Evolutionary conservation across 352 stramenopile species (phyloP), one percentile per base, ranked within the genome.

Genomic region (Globisporangium lucens): DNA sequence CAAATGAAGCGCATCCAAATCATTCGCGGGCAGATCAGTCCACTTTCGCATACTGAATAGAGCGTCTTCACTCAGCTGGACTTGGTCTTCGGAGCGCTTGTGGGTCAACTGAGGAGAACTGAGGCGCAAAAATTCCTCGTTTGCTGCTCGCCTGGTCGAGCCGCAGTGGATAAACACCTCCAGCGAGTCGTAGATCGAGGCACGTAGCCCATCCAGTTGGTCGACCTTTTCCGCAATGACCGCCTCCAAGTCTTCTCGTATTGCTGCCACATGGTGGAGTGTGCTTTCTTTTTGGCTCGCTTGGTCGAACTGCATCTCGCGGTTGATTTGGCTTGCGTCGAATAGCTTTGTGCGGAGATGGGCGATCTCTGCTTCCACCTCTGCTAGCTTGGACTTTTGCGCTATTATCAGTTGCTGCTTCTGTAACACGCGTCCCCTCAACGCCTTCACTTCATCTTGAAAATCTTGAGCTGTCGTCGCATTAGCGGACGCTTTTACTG

Each of bases 121-220:
- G 38, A 7, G 38, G 7, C 12, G 63, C 47, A 56, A 22, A 12
- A 33, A 5, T 29, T 4, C 5, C 15, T 29, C 20, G 1, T 24
- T 46, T 52, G 12, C 30, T 22, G 10, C 13, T 53, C 56, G 4
- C 36, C 5, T 52, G 46, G 46, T 27, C 20, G 24, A 13, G 10
- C n/a, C n/a, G 59, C 78, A 89, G 36, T 73, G 70, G 5, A 90
- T 63, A 58, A 88, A 87, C 15, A 76, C 77, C 68, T 90, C 82
- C 57, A 79, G 80, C 0, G 79, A 84, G 61, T 90, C 82, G 49
- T 78, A 87, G 2, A 90, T 61, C 2, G 78, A 87, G 3, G 82
- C 82, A 1, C 82, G 76, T 1, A 90, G 66, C 4, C 80, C 82
- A 63, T 90, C 78, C 4, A 90, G 62, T 51, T 83, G 76, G 35